Conservation (phyloP, 768 basidiomycete genomes). For the Trametes cingulata region DNA sequence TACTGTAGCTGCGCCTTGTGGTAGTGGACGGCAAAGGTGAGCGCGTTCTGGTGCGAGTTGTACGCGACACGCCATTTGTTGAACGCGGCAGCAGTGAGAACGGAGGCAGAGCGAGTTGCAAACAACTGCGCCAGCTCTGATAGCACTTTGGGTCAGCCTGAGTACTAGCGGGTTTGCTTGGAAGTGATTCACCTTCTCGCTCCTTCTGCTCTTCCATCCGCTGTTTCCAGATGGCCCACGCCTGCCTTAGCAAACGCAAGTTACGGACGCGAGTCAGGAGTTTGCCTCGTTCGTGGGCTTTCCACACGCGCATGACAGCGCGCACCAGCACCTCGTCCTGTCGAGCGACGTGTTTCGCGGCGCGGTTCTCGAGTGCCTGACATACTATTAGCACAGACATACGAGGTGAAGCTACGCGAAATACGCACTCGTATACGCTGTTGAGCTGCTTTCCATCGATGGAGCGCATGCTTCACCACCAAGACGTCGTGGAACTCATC, state of each 20-base stretch:
- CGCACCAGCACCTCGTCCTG: constrained; percentile 60
- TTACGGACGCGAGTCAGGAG: constrained; percentile 55
- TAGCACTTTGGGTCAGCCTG: no score
- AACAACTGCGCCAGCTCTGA: constrained; percentile 55
- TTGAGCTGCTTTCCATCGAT: constrained; percentile 56
- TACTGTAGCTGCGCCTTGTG: constrained; percentile 43
- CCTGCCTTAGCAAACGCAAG: constrained; percentile 44
- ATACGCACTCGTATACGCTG: constrained; percentile 51
- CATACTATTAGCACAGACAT: background rate
- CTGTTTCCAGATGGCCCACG: constrained; percentile 53
- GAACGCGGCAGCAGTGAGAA: constrained; percentile 38
- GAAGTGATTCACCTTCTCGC: no score
- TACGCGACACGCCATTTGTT: constrained; percentile 48
- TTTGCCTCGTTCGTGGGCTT: constrained; percentile 61
- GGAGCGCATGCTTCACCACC: constrained; percentile 48
- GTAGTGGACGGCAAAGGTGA: constrained; percentile 50
- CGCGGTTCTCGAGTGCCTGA: constrained; percentile 58
- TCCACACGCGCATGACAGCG: constrained; percentile 66
- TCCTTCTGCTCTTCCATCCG: constrained; percentile 41
- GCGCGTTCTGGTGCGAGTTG: constrained; percentile 47
- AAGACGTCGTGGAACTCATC: constrained; percentile 42
- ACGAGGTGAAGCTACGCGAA: background rate
- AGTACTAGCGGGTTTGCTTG: no score
- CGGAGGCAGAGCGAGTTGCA: constrained; percentile 45
- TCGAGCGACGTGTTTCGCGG: constrained; percentile 53